Base-by-base conservation (phyloP, 805 yeast species). In the Dipodascus albidus region DNA sequence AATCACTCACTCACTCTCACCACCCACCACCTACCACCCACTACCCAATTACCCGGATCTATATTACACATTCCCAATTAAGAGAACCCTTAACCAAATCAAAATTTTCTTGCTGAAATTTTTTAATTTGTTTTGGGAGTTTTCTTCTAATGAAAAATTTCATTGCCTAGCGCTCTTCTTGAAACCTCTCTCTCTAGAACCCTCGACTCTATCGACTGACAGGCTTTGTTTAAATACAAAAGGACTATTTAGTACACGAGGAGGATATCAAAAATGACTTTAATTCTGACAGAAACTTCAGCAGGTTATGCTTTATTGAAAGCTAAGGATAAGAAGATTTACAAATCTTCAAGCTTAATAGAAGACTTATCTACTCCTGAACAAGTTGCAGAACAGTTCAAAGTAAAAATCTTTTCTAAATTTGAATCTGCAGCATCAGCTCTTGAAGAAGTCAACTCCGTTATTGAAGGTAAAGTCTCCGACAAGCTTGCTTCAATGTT, bases 301-400 rank as follows among this genome's bases (percentile, higher is more conserved):
- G 99, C 99, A 52, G 99, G 99, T 68, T 93, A 93, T 71, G 99
- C 99, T 68, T 79, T 93, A 68, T 81, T 93, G 69, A 93, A 93
- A 76, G 96, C 97, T 55, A 84, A 96, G 59, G 98, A 93, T 78
- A 93, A 93, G 78, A 91, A 91, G 78, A 84, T 93, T 65, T 84
- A 91, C 80, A 91, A 90, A 75, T 82, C 93, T 23, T 70, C 85
- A 53, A 69, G 81, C 55, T 38, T 38, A 38, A 38, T 38, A 38
- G 78, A 83, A 59, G 96, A 89, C 69, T 77, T 90, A 65, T 77
- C 86, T 71, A 71, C 87, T 51, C 81, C 95, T 50, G 95, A 85
- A 59, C 85, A 87, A 70, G 96, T 90, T 57, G 78, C 89, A 54
- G 60, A 49, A 11, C 38, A n/a, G 23, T 88, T 91, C 74, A 93